Base-by-base conservation (phyloP, 2,329 filamentous ascomycete species). In the Graphilbum sp. region DNA sequence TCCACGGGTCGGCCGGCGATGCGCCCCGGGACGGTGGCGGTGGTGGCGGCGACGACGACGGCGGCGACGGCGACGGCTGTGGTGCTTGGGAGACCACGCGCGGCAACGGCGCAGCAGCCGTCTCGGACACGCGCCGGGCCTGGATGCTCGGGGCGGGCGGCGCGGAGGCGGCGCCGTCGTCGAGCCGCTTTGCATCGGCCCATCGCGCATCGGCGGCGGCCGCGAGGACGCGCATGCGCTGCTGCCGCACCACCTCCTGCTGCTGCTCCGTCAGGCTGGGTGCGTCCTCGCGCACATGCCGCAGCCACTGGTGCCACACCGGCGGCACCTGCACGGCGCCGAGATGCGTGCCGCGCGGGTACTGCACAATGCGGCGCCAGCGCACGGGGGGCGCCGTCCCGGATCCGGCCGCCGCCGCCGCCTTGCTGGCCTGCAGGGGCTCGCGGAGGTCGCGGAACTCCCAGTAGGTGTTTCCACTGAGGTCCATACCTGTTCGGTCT, bases 261-360 rank as follows among this genome's bases (percentile, higher is more conserved):
- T 56, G 49, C 53, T 78, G 72, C 52, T 80, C 75, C 1, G 56
- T 54, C 11, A 79, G 53, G 2, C 60, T 66, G 1, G 75, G 75
- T 2, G 75, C 60, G 0, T 64, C 52, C 3, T 50, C 43, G 17
- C 75, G 68, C 34, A 66, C 70, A 52, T 79, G 63, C 15, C 75
- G 70, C 35, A 80, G 62, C 75, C 75, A 80, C 50, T 79, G 74
- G 55, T 79, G 74, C 75, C 75, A 80, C 45, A 66, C 62, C 11
- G 75, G 74, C 37, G 67, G 59, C 42, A 79, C 72, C 40, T 56
- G 56, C 38, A 78, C 64, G 25, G 70, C 63, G 47, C 63, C 68
- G 49, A 63, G 60, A 52, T 72, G 69, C 3, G 65, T 64, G 32
- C 59, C 59, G 35, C 61, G 56, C 11, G 72, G 71, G 54, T 71